Evolutionary conservation across 208 protist genomes (phyloP).

Genomic region (Crithidia thermophila): DNA sequence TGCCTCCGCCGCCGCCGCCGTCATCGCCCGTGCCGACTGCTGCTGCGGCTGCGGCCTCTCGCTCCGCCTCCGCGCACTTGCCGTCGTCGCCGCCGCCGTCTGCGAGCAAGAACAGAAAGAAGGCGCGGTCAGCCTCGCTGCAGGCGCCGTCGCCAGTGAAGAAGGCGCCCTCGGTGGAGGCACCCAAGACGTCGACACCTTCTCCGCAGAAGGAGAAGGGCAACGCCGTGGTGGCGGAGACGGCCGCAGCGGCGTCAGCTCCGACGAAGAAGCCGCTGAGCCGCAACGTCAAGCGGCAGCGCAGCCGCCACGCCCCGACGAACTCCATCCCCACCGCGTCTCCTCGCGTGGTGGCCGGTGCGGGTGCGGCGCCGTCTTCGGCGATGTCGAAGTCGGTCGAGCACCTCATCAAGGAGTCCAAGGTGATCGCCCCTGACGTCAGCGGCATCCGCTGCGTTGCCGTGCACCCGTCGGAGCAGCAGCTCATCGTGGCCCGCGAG

Average conservation of each 20-base stretch:
- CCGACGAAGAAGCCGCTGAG: slow-evolving; percentile 1
- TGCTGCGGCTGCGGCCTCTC: not conserved
- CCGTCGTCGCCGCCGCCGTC: not conserved
- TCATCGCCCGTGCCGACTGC: slow-evolving; percentile 10
- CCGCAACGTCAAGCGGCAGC: slow-evolving; percentile 13
- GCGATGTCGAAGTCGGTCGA: slow-evolving; percentile 23
- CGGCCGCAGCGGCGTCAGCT: not conserved
- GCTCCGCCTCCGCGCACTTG: not conserved
- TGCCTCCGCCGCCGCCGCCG: slow-evolving; percentile 19
- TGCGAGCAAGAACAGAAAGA: not conserved
- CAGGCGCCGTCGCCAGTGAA: not conserved
- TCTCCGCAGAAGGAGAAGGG: not conserved
- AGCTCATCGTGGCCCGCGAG: slow-evolving; percentile 79
- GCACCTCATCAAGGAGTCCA: slow-evolving; percentile 49
- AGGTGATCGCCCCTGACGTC: slow-evolving; percentile 86
- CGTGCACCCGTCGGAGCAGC: slow-evolving; percentile 41
- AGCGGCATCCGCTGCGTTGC: slow-evolving; percentile 79
- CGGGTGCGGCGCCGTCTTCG: not conserved
- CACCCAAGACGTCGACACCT: not conserved
- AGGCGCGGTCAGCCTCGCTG: not conserved
- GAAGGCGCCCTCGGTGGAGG: not conserved
- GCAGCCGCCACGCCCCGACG: slow-evolving; percentile 1
- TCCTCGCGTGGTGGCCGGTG: not conserved
- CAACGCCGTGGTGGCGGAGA: not conserved
- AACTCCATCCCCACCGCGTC: not conserved